phyloP scores from a whole-genome alignment of 179 eudicot genomes.

The Vitellaria paradoxa region DNA sequence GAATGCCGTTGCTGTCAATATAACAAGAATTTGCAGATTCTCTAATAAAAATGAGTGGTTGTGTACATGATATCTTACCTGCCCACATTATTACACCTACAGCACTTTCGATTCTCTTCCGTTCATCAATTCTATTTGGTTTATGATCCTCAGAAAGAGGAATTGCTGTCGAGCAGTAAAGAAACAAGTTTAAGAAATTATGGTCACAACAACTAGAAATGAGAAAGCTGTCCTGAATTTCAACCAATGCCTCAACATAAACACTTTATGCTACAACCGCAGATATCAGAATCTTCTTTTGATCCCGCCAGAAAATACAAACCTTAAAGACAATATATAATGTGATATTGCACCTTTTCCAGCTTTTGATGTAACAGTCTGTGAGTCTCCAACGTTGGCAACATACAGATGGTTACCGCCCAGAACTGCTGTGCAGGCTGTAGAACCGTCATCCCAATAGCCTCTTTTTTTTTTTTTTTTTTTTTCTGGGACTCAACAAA shows the following conservation, averaged over 20 bases:
- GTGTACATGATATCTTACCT: slow-evolving; percentile 59
- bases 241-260: background rate
- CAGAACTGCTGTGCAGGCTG: slow-evolving; percentile 96
- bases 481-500: slow-evolving; percentile 89
- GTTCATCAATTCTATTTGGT: slow-evolving; percentile 93
- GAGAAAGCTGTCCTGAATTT: background rate
- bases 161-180: slow-evolving; percentile 62
- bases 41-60: background rate
- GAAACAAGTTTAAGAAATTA: slow-evolving; percentile 2
- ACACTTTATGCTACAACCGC: background rate
- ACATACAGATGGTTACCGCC: slow-evolving; percentile 88
- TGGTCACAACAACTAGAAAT: background rate
- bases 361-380: slow-evolving; percentile 81
- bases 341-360: slow-evolving; percentile 64
- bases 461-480: too few species aligned
- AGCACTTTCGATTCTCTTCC: slow-evolving; percentile 93
- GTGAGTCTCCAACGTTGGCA: slow-evolving; percentile 97
- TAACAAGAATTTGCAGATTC: background rate
- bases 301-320: slow-evolving; percentile 1
- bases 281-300: background rate
- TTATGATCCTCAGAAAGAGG: slow-evolving; percentile 98
- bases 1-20: too few species aligned
- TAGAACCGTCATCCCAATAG: slow-evolving; percentile 95
- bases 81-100: slow-evolving; percentile 99
- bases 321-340: slow-evolving; percentile 1